Base-by-base conservation (phyloP, 306 rosid genomes). In the Arachis stenosperma region DNA sequence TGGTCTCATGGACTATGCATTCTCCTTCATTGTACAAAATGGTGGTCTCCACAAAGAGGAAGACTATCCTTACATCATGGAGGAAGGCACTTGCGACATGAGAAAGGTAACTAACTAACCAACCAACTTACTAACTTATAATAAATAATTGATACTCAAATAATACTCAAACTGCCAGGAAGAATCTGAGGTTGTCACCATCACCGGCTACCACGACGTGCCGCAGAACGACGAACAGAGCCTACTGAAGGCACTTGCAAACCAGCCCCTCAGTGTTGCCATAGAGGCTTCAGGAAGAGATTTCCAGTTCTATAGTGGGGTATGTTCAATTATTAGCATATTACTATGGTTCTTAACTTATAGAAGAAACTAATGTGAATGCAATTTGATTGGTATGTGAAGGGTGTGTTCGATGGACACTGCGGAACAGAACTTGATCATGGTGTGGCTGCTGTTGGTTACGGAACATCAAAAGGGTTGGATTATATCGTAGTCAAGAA, bases 231-330 rank as follows among this genome's bases (percentile, higher is more conserved):
- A 87, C 44, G 99, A 95, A 79, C 85, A 77, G 52, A 86, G 88
- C 77, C 74, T 95, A 61, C 83, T 91, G 85, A 95, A 91, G 77
- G 99, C 97, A 60, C 84, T 91, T 63, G 96, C 96, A 71, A 85
- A 88, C 75, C 99, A 95, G 70, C 99, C 99, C 57, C 81, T 95
- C 47, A 95, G 97, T 47, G 83, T 95, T 12, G 98, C 93, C 46
- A 88, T 95, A 52, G 99, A 91, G 13, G 99, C 99, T 47, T 86
- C 95, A 3, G 80, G 82, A 67, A 86, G 93, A 71, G 95, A 91
- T 80, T 90, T 95, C 85, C 99, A 95, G 79, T 95, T 95, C 62
- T 95, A 91, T 37, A 87, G 91, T 8, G 99, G 97, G 86, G 96
- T 94, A 79, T 74, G 71, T 68, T 61, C 48, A 15, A 39, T 55